Base-by-base conservation (phyloP, 1,284 basidiomycete genomes). In the Irpex rosettiformis region DNA sequence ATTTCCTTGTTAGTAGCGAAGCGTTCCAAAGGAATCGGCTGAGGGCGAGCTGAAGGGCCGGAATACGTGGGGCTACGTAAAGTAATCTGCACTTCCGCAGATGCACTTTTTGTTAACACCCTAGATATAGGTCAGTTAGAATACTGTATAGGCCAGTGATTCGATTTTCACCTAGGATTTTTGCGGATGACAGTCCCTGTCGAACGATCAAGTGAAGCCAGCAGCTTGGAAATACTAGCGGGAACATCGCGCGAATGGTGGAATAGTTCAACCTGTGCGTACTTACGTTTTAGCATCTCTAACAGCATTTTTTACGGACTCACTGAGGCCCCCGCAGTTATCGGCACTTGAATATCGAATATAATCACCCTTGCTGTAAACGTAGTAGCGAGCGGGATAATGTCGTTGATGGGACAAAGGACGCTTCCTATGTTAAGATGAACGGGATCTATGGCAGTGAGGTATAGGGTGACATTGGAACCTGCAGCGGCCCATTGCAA, bases 1-100 rank as follows among this genome's bases (percentile, higher is more conserved):
- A 99, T 97, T 64, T 97, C 94, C 74, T 98, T 98, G 75, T 95
- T 98, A n/a, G 78, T 77, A 3, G 85, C 74, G 62, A 96, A 96
- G 1, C 91, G 83, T 70, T 99, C 96, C 18, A 97, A 70, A 2
- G 95, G 92, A 28, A 97, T 88, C 1, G 85, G 80, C 7, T 85
- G 79, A 30, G 78, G 76, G 28, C 73, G 70, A 0, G 79, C 62
- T 1, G 74, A 69, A 6, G 81, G 72, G 3, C 82, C 80, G 1
- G 80, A 80, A 47, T 82, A 75, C 13, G 78, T 75, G 4, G 79
- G 76, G 2, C 78, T 76, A 21, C 94, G 84, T 22, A 97, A 69
- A 2, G 84, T 82, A 54, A 99, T 85, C 66, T 93, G 86, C 0
- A 98, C 88, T 64, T 93, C 86, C 6, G 96, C 96, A 1, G 94